Percentiles rank a stretch among this genome's conserved stretches.
Evolutionary conservation across 805 yeast species (phyloP).

Genomic region (Candida quercuum): DNA sequence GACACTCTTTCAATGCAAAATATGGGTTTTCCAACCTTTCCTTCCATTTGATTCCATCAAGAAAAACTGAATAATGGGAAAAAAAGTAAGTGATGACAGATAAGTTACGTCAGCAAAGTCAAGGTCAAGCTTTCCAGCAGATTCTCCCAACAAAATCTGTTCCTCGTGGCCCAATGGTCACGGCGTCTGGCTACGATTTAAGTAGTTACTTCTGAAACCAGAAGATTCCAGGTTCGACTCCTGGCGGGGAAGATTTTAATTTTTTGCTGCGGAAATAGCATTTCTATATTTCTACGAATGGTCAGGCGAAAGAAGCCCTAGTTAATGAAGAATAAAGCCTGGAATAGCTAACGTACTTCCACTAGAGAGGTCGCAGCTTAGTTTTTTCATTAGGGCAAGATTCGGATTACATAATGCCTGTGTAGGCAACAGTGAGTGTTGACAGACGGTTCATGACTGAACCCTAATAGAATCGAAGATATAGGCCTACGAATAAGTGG

Average conservation of each 20-base stretch:
- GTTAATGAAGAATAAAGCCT: too few species aligned
- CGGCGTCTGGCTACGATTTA: conserved; percentile 67
- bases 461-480: too few species aligned
- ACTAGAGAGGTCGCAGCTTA: too few species aligned
- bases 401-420: too few species aligned
- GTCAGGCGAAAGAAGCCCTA: too few species aligned
- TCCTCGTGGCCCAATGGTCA: conserved; percentile 76
- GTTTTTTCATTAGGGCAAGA: too few species aligned
- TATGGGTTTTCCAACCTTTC: not conserved
- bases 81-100: not conserved
- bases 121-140: not conserved
- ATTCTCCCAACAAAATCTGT: conserved; percentile 27
- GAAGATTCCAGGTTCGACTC: conserved; percentile 32
- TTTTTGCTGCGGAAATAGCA: too few species aligned
- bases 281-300: too few species aligned
- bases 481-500: too few species aligned
- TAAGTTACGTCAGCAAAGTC: not conserved
- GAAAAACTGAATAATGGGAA: not conserved
- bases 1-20: conserved; percentile 1
- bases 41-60: not conserved
- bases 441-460: too few species aligned
- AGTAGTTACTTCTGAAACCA: conserved; percentile 36
- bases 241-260: conserved; percentile 28
- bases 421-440: too few species aligned
- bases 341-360: too few species aligned